phyloP scores from a whole-genome alignment of 345 rosid genomes.

The Sonneratia alba region DNA sequence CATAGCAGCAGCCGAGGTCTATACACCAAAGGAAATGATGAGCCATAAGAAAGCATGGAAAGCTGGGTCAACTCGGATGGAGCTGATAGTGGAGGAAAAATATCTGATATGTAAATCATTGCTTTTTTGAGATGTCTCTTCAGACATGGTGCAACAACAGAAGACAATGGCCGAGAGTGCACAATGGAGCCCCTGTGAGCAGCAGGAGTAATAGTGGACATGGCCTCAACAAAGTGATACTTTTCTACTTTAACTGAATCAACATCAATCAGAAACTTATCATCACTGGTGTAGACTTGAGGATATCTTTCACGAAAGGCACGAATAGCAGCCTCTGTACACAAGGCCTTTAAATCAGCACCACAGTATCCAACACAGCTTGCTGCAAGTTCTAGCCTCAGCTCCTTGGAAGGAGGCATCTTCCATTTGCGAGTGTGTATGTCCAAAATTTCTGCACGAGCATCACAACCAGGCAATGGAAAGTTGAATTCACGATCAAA shows the following conservation, averaged over 20 bases:
- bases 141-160: conserved; percentile 87
- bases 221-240: conserved; percentile 86
- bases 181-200: conserved; percentile 96
- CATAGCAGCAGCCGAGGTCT: conserved; percentile 86
- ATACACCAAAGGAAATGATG: conserved; percentile 86
- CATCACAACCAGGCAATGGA: conserved; percentile 97
- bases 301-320: conserved; percentile 99
- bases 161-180: conserved; percentile 90
- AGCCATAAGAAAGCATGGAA: conserved; percentile 90
- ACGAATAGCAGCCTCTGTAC: conserved; percentile 98
- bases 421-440: conserved; percentile 99
- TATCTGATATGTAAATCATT: conserved; percentile 60
- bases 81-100: conserved; percentile 60
- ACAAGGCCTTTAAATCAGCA: conserved; percentile 93
- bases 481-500: conserved; percentile 97
- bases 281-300: conserved; percentile 97
- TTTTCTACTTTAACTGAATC: conserved; percentile 80
- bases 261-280: conserved; percentile 89
- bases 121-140: conserved; percentile 70
- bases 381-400: conserved; percentile 85
- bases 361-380: conserved; percentile 99
- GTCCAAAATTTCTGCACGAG: conserved; percentile 90
- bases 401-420: conserved; percentile 78
- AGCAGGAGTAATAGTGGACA: conserved; percentile 96
- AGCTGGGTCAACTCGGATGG: conserved; percentile 74